Conservation (phyloP, 495 filamentous ascomycete species). For the Tuber indicum region DNA sequence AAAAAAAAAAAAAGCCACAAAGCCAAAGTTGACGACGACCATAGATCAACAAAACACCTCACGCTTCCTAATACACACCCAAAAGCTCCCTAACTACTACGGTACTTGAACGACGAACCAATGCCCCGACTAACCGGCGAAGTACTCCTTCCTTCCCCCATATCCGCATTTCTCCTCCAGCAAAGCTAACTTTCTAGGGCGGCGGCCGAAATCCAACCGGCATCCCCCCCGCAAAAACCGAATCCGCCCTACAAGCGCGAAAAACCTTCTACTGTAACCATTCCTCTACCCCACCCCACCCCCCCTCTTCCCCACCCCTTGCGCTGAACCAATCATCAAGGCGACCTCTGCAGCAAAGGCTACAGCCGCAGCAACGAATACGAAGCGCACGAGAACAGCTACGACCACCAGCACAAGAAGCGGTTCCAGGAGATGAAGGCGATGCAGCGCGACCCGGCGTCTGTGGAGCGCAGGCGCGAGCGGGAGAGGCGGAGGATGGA, state of each 20-base stretch:
- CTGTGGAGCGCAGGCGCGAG: slow-evolving; percentile 43
- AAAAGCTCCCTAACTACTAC: neutral
- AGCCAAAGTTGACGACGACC: neutral
- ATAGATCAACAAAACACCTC: neutral
- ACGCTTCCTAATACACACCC: neutral
- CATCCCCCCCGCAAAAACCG: slow-evolving; percentile 60
- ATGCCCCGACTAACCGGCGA: slow-evolving; percentile 34
- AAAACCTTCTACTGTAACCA: slow-evolving; percentile 73
- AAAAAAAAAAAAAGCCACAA: slow-evolving; percentile 3
- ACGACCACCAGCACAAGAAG: slow-evolving; percentile 59
- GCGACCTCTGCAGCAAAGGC: slow-evolving; percentile 56
- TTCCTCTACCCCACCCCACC: neutral
- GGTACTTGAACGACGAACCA: neutral
- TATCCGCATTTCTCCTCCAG: neutral
- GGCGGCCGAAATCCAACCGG: slow-evolving; percentile 24
- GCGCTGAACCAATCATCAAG: neutral
- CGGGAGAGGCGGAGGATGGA: slow-evolving; percentile 17
- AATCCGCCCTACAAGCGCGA: slow-evolving; percentile 78
- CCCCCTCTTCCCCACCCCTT: neutral
- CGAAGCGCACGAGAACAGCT: slow-evolving; percentile 57
- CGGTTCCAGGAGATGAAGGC: slow-evolving; percentile 59
- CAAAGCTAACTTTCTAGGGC: slow-evolving; percentile 11
- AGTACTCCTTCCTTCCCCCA: slow-evolving; percentile 1
- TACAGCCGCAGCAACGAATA: slow-evolving; percentile 58
- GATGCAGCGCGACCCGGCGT: slow-evolving; percentile 54